Base-by-base conservation (phyloP, 139 green algal genomes). In the Haematococcus sp. region DNA sequence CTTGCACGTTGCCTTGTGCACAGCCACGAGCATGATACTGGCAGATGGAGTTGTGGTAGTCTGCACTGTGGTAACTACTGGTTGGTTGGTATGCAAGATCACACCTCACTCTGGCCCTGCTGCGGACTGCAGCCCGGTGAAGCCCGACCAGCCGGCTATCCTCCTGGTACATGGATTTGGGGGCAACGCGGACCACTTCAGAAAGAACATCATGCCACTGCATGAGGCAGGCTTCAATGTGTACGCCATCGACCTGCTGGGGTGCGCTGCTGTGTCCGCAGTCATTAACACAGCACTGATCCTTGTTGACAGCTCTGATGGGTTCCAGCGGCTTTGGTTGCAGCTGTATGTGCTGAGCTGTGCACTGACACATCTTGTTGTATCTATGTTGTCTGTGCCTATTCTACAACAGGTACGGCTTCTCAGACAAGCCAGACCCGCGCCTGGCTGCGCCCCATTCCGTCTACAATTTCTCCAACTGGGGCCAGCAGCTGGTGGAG, bases 131-230 rank as follows among this genome's bases (percentile, higher is more conserved):
- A 22, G 3, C 56, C 22, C 2, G 2, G 44, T 68, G 4, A 40
- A 22, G 25, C 23, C 28, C 86, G 58, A 3, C 3, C 58, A 65
- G 58, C n/a, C 85, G 7, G 52, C 81, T 22, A 17, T 94, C 0
- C 19, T 97, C 4, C 77, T 92, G 27, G 83, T 97, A 4, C 95
- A 98, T 63, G 94, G 95, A 11, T 98, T 98, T 88, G 95, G 95
- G 1, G 92, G 88, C 31, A 98, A 98, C 83, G 77, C 76, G 4
- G 90, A 93, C 76, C 92, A 97, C 72, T 97, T 88, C 88, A 77
- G 93, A 20, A 96, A 98, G 75, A 70, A 70, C 34, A 55, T 54
- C 9, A 27, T 31, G 17, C 25, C 17, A 11, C 9, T 68, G 31
- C 16, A 28, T 17, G 32, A 68, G 2, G 9, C 2, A 11, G 22